Evolutionary conservation across 1,139 yeast species (phyloP).

Genomic region (Groenewaldozyma sp.): DNA sequence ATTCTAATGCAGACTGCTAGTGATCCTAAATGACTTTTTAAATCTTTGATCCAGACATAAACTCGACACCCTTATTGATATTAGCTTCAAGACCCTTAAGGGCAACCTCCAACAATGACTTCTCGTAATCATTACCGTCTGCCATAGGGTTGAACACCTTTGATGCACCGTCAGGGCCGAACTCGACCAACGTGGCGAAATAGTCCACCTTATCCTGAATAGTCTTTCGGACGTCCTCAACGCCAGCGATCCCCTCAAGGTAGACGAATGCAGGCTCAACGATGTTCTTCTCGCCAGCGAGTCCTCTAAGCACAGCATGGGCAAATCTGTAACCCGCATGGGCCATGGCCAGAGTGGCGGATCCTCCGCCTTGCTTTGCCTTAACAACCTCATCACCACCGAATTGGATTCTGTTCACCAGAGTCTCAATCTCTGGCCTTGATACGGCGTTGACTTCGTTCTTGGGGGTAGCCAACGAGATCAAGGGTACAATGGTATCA

Average conservation of each 20-base stretch:
- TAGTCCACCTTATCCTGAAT: conserved; percentile 64
- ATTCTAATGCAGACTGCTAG: no score
- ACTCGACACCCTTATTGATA: conserved; percentile 61
- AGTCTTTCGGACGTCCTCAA: conserved; percentile 27
- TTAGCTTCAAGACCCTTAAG: conserved; percentile 67
- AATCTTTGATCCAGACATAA: conserved; percentile 23
- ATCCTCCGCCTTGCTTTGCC: conserved; percentile 98
- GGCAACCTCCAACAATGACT: conserved; percentile 64
- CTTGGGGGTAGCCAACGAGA: conserved; percentile 54
- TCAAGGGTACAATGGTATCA: conserved; percentile 91
- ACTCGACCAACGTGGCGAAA: conserved; percentile 81
- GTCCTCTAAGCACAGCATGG: conserved; percentile 64
- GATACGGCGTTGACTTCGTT: conserved; percentile 42
- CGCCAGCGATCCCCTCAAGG: conserved; percentile 34
- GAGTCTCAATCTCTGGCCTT: conserved; percentile 41
- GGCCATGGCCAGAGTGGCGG: conserved; percentile 98
- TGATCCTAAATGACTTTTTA: no score
- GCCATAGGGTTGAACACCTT: conserved; percentile 42
- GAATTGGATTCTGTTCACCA: conserved; percentile 90
- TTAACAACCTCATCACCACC: conserved; percentile 99
- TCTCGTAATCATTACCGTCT: conserved; percentile 27
- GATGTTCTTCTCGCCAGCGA: conserved; percentile 52
- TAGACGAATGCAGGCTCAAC: conserved; percentile 62
- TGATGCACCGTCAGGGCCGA: conserved; percentile 78
- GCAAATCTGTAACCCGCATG: conserved; percentile 96